A percentile compares a stretch with the other conserved stretches of the same genome.
Conservation (phyloP, 1,284 basidiomycete genomes). For the Amylostereum areolatum region DNA sequence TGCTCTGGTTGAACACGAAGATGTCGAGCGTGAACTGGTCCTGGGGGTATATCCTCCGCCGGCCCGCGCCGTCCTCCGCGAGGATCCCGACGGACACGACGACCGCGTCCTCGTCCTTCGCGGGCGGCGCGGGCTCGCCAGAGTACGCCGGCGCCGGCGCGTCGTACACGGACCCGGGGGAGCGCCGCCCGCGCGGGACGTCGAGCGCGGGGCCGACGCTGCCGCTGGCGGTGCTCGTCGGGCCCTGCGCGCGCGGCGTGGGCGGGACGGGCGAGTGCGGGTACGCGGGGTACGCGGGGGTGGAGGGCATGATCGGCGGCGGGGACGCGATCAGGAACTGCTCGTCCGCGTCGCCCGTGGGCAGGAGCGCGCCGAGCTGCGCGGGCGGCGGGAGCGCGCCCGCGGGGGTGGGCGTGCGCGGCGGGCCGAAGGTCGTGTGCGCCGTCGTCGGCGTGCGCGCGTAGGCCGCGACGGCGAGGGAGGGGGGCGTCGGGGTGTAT, state of each 20-base stretch:
- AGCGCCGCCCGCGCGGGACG: slow-evolving; percentile 49
- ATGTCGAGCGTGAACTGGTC: slow-evolving; percentile 81
- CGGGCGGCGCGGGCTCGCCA: slow-evolving; percentile 48
- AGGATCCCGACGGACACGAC: slow-evolving; percentile 73
- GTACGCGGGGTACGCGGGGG: slow-evolving; percentile 69
- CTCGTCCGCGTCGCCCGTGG: slow-evolving; percentile 11
- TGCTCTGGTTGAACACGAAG: slow-evolving; percentile 84
- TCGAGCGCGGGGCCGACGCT: slow-evolving; percentile 57
- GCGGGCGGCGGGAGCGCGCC: slow-evolving; percentile 11
- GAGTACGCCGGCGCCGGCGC: slow-evolving; percentile 30
- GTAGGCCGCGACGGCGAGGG: slow-evolving; percentile 31
- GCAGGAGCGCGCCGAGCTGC: slow-evolving; percentile 6
- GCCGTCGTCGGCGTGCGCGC: slow-evolving; percentile 44
- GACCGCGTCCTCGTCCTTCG: slow-evolving; percentile 39
- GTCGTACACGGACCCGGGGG: slow-evolving; percentile 10
- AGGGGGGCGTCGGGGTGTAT: slow-evolving; percentile 28
- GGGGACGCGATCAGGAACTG: slow-evolving; percentile 15
- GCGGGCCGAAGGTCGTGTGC: slow-evolving; percentile 28
- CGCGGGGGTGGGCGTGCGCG: slow-evolving; percentile 11
- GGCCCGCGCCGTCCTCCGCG: slow-evolving; percentile 18
- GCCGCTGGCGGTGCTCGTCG: slow-evolving; percentile 39
- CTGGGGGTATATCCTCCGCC: slow-evolving; percentile 57
- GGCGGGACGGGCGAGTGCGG: slow-evolving; percentile 39
- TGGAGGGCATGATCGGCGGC: slow-evolving; percentile 35
- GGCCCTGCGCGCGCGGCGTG: slow-evolving; percentile 50